phyloP scores from a whole-genome alignment of 1,284 basidiomycete genomes.

The Peniophora sp. region DNA sequence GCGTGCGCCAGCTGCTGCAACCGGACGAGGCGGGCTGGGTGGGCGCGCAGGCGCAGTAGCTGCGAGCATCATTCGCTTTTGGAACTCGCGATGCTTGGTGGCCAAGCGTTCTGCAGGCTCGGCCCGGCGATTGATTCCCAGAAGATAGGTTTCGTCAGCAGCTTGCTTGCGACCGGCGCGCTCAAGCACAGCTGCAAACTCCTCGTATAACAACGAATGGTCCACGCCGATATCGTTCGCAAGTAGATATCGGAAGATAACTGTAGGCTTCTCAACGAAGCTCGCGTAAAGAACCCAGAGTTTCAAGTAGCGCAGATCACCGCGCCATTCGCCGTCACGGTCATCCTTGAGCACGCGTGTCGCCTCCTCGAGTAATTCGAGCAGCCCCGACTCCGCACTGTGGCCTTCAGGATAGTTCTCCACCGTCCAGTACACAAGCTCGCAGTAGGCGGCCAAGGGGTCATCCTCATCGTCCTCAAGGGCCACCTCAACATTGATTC shows the following conservation, averaged over 20 bases:
- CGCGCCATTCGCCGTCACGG: slow-evolving; percentile 52
- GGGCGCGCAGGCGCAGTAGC: slow-evolving; percentile 13
- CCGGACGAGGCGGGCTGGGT: slow-evolving; percentile 14
- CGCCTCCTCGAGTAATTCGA: slow-evolving; percentile 77
- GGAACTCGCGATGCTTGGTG: slow-evolving; percentile 78
- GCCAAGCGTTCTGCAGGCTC: slow-evolving; percentile 82
- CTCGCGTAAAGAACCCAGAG: slow-evolving; percentile 89
- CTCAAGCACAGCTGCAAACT: slow-evolving; percentile 81
- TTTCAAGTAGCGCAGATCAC: slow-evolving; percentile 83
- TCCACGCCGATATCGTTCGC: slow-evolving; percentile 85
- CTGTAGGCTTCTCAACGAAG: slow-evolving; percentile 65
- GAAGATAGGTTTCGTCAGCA: slow-evolving; percentile 70
- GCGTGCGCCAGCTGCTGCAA: slow-evolving; percentile 22
- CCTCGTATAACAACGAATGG: slow-evolving; percentile 84
- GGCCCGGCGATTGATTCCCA: slow-evolving; percentile 84
- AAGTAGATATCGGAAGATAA: slow-evolving; percentile 82
- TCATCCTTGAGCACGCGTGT: slow-evolving; percentile 70
- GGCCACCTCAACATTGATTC: slow-evolving; percentile 45
- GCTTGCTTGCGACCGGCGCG: slow-evolving; percentile 71
- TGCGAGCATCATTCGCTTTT: slow-evolving; percentile 71
- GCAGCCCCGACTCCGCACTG: slow-evolving; percentile 65
- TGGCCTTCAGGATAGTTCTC: slow-evolving; percentile 63
- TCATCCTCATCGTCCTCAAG: slow-evolving; percentile 46
- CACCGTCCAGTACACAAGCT: slow-evolving; percentile 64
- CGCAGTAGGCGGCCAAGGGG: slow-evolving; percentile 51